Base-by-base conservation (phyloP, 225 moss, liverwort and hornwort species). In the Polytrichum commune region DNA sequence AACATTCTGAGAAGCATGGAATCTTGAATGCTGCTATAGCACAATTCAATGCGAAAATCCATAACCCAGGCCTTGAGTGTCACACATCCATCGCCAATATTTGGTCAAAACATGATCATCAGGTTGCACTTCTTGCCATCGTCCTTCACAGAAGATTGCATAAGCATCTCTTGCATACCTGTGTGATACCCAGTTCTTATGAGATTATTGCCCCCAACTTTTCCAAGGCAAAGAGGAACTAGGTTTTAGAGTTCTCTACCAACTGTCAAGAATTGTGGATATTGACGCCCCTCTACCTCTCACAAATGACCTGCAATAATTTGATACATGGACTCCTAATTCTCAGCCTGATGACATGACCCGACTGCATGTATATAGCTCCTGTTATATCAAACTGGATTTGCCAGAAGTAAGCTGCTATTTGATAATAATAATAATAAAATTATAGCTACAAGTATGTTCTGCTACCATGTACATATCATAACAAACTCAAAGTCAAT, bases 81-180 rank as follows among this genome's bases (percentile, higher is more conserved):
- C 90, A 78, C 80, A 78, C 26, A 98, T 81, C 93, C 92, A 98
- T 64, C 78, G 79, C 87, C 92, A 95, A 29, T 98, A 98, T 76
- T 98, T 93, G 60, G 33, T 69, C 33, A 98, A 91, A 66, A 84
- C 78, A 27, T 78, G 62, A 65, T 98, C 97, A 33, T 91, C 86
- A 13, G 97, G 95, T 70, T 83, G 81, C 32, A 98, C 97, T 18
- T 95, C 97, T 81, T 86, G 84, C 97, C 97, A 98, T 53, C 94
- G 78, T 65, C 97, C 97, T 90, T 98, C 95, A 81, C 97, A 98
- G 74, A 98, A 98, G 62, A 98, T 98, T 56, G 97, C 93, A 75
- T 98, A 87, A 27, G 97, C 97, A 87, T 98, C 97, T 64, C 91
- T 85, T 23, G 93, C 97, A 90, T 98, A 98, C 78, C 97, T 98